These are phyloP conservation scores for Zygotorulaspora mrakii DNA, from an alignment of 1,139 yeast species.

Conservation along the genomic window DNA sequence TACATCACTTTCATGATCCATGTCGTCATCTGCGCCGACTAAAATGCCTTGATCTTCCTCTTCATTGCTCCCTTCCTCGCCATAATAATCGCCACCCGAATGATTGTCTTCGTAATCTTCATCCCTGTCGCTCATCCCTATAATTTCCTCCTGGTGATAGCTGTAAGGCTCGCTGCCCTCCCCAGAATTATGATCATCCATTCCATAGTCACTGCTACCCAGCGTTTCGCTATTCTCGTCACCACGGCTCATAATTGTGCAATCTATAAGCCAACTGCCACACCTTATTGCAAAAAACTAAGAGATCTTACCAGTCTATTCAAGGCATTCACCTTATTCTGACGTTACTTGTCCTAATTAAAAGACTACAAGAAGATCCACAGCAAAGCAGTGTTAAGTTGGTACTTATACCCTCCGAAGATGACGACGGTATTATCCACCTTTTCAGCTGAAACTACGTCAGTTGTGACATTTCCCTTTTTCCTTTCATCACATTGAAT, in stretches of 20 bases:
- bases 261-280: background rate
- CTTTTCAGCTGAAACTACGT: background rate
- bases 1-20: slow-evolving; percentile 28
- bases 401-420: background rate
- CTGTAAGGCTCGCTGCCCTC: slow-evolving; percentile 7
- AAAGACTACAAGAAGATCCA: background rate
- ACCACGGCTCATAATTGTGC: slow-evolving; percentile 1
- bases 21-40: slow-evolving; percentile 21
- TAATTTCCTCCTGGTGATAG: slow-evolving; percentile 2
- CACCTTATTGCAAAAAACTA: background rate
- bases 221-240: background rate
- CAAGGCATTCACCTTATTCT: too few species aligned
- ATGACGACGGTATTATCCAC: background rate
- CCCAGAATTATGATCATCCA: slow-evolving; percentile 13
- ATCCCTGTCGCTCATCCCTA: slow-evolving; percentile 1
- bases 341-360: background rate
- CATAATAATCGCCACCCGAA: slow-evolving; percentile 7
- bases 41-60: slow-evolving; percentile 13
- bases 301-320: background rate
- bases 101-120: slow-evolving; percentile 11
- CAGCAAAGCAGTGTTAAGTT: too few species aligned
- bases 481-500: slow-evolving; percentile 7
- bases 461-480: slow-evolving; percentile 8
- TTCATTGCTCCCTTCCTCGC: slow-evolving; percentile 7
- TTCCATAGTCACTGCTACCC: slow-evolving; percentile 14